Evolutionary conservation across 345 rosid genomes (phyloP).

Genomic region (Moricandia arvensis): DNA sequence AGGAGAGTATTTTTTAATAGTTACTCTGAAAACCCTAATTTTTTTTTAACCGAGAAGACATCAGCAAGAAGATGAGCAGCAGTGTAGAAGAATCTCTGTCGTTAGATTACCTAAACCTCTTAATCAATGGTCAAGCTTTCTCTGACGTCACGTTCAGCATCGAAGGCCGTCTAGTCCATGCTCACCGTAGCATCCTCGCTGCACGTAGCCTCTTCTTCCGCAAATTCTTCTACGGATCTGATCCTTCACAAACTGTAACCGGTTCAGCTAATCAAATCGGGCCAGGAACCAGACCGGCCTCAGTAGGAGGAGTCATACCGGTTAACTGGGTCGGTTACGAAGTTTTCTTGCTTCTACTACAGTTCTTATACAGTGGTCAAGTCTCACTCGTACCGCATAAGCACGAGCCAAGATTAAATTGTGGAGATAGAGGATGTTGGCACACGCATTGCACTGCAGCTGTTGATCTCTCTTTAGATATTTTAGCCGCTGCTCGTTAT

Average conservation of each 20-base stretch:
- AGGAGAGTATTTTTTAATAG: background rate
- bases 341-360: slow-evolving; percentile 84
- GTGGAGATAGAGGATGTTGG: slow-evolving; percentile 97
- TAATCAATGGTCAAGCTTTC: slow-evolving; percentile 97
- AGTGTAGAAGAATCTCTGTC: slow-evolving; percentile 75
- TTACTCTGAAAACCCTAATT: slow-evolving; percentile 24
- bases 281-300: slow-evolving; percentile 20
- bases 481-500: slow-evolving; percentile 86
- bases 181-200: slow-evolving; percentile 91
- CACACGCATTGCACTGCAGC: slow-evolving; percentile 99
- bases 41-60: background rate
- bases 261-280: slow-evolving; percentile 40
- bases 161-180: slow-evolving; percentile 91
- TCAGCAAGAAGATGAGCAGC: slow-evolving; percentile 35
- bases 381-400: slow-evolving; percentile 89
- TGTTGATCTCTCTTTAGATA: slow-evolving; percentile 95
- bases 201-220: slow-evolving; percentile 91
- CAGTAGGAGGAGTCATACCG: slow-evolving; percentile 54
- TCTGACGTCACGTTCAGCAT: slow-evolving; percentile 98
- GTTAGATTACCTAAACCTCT: slow-evolving; percentile 82
- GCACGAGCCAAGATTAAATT: slow-evolving; percentile 91
- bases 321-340: slow-evolving; percentile 98
- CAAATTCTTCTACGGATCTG: slow-evolving; percentile 85
- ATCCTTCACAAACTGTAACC: slow-evolving; percentile 48
- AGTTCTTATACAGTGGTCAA: slow-evolving; percentile 95